phyloP scores from a whole-genome alignment of 202 grass and related monocot genomes.

The Hordeum pubiflorum region DNA sequence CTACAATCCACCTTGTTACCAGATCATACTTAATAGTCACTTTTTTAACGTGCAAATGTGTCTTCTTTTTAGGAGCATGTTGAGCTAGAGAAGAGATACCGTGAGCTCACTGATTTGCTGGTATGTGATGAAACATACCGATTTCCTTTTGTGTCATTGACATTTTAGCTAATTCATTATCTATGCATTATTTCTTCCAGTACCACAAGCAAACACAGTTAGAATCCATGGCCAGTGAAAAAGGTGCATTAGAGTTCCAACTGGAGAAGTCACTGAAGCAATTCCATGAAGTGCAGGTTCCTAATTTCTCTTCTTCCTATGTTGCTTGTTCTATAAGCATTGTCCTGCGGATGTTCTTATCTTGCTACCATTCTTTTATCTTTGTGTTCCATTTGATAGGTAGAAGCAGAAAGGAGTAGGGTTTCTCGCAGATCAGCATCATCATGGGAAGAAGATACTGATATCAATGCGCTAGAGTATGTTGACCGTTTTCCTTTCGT shows the following conservation, averaged over 20 bases:
- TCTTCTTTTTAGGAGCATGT: slow-evolving; percentile 73
- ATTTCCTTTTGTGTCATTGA: slow-evolving; percentile 7
- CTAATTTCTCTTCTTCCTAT: slow-evolving; percentile 20
- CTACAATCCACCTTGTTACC: background rate
- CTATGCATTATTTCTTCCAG: slow-evolving; percentile 50
- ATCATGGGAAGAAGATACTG: slow-evolving; percentile 97
- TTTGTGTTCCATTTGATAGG: slow-evolving; percentile 42
- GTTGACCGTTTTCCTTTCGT: slow-evolving; percentile 23
- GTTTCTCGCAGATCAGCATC: slow-evolving; percentile 55
- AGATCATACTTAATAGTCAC: background rate
- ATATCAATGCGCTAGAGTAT: slow-evolving; percentile 94
- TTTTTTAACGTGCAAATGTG: slow-evolving; percentile 18
- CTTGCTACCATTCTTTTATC: slow-evolving; percentile 2
- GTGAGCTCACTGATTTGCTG: slow-evolving; percentile 95
- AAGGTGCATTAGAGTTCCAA: slow-evolving; percentile 91
- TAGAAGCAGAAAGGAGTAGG: slow-evolving; percentile 91
- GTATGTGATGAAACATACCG: slow-evolving; percentile 38
- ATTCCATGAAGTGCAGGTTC: slow-evolving; percentile 90
- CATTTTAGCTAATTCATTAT: slow-evolving; percentile 19
- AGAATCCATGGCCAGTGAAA: slow-evolving; percentile 90
- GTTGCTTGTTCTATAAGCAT: background rate
- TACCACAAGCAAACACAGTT: slow-evolving; percentile 99
- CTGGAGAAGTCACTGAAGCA: slow-evolving; percentile 83
- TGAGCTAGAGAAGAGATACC: slow-evolving; percentile 98
- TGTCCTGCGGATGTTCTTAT: slow-evolving; percentile 25